Evolutionary conservation across 192 early-diverging fungal species (phyloP), one percentile per base, ranked within the genome.

Genomic region (Linnemannia elongata): DNA sequence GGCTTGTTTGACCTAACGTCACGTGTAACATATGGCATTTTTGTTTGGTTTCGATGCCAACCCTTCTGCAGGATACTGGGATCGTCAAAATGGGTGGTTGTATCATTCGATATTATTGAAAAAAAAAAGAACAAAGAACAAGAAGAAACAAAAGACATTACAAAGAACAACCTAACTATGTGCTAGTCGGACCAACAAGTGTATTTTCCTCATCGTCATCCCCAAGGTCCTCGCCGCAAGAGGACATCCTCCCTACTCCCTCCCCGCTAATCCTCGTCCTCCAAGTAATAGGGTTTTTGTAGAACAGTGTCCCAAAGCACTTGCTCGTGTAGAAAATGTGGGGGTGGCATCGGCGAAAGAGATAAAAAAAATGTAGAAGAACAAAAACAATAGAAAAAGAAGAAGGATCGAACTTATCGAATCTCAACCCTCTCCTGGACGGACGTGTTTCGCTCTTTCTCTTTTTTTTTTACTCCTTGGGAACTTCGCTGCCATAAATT

Each of bases 401-500:
- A 27, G 5, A 63, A n/a, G 24, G 22, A 49, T 7, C 17, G 49
- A 1, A 27, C 27, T 6, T 69, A 9, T 30, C 3, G 10, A 69
- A 44, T 63, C 44, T 70, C 76, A 33, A 77, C 12, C 69, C 35
- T 35, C 39, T 6, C 13, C n/a, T 20, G 7, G 5, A 38, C n/a
- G 22, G 69, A 27, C 6, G 41, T 77, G 22, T 41, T 63, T 68
- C n/a, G 38, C 49, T 52, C 18, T 69, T 12, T 69, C 69, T 39
- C 73, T 73, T 24, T 72, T 63, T 36, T 57, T 75, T 77, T 44
- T 79, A 73, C 41, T 57, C 73, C 27, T 82, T 82, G 80, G 80
- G 80, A 76, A 74, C 83, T 77, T 80, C 76, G 72, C 85, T 87
- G 80, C 85, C 85, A 55, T 87, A 87, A 69, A 87, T 87, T 87